Evolutionary conservation across 352 stramenopile genomes (phyloP), one percentile per base, ranked within the genome.

Genomic region (Thraustochytrium aureum): DNA sequence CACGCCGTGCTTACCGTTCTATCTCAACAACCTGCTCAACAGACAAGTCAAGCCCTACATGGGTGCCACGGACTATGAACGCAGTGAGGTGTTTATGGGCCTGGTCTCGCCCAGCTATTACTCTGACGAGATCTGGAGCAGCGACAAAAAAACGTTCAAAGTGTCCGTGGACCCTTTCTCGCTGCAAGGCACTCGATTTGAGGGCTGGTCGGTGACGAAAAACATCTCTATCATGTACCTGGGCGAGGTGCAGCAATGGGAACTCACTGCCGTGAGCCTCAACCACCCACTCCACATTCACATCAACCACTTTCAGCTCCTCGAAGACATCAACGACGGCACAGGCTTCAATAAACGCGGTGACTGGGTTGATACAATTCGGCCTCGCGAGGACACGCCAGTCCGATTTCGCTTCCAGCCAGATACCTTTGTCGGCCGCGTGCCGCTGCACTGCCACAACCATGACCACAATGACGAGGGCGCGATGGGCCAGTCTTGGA

Each of bases 271-370:
- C 33, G 26, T 5, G 5, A 45, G 26, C 14, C 42, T 14, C 41
- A 61, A 61, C 37, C 69, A 81, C 32, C 69, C 69, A 33, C 69
- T 81, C 14, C 69, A 81, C 61, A 81, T 81, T 42, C 69, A 81
- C 45, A 38, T 81, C 5, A 81, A 81, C 39, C 69, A 81, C 59
- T 72, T 75, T 35, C 69, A 81, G 69, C 61, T 81, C 22, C 17
- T 69, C 3, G 35, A 76, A 5, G 67, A 76, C 35, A 47, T 81
- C 30, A 17, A 35, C 26, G 67, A 76, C 26, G 6, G 6, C 35
- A 42, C 35, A 12, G 32, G 32, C 45, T 74, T 62, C 33, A 30
- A 74, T 26, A 61, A 35, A 43, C 10, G 10, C 7, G 64, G 64
- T 35, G 64, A 74, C 30, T 79, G 69, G 69, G 30, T 79, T 32